phyloP scores from a whole-genome alignment of 805 yeast genomes.

The Kregervanrija fluxuum region DNA sequence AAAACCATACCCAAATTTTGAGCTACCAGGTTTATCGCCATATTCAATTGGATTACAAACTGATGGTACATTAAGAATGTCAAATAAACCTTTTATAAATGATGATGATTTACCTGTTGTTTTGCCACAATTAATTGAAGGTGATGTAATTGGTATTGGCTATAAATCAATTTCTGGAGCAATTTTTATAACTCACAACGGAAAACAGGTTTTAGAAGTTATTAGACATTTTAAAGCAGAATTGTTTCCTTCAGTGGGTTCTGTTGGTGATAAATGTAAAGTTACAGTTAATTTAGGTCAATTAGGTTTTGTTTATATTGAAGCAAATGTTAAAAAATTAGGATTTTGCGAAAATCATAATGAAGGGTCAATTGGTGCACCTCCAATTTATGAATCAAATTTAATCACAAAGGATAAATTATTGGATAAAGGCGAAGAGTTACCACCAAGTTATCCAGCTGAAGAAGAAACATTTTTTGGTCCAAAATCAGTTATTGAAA shows the following conservation, averaged over 20 bases:
- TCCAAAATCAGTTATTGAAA: constrained; percentile 19
- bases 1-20: constrained; percentile 66
- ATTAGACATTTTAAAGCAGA: constrained; percentile 42
- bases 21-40: constrained; percentile 66
- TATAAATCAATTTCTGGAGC: constrained; percentile 42
- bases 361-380: constrained; percentile 33
- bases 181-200: constrained; percentile 48
- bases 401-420: constrained; percentile 39
- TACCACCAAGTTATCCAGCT: constrained; percentile 65
- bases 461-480: constrained; percentile 62
- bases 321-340: constrained; percentile 64
- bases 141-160: constrained; percentile 53
- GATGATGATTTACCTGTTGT: constrained; percentile 36
- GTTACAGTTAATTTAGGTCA: constrained; percentile 74
- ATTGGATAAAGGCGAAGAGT: constrained; percentile 62
- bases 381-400: constrained; percentile 27
- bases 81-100: constrained; percentile 45
- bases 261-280: constrained; percentile 40
- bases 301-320: constrained; percentile 81
- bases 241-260: constrained; percentile 48
- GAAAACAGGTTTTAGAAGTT: constrained; percentile 44
- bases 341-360: constrained; percentile 47
- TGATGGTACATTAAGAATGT: constrained; percentile 58
- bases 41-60: constrained; percentile 71
- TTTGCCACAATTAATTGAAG: constrained; percentile 43